These are phyloP conservation scores for Mucor indicus DNA, from an alignment of 371 early-diverging fungal genomes.

Conservation along the genomic window DNA sequence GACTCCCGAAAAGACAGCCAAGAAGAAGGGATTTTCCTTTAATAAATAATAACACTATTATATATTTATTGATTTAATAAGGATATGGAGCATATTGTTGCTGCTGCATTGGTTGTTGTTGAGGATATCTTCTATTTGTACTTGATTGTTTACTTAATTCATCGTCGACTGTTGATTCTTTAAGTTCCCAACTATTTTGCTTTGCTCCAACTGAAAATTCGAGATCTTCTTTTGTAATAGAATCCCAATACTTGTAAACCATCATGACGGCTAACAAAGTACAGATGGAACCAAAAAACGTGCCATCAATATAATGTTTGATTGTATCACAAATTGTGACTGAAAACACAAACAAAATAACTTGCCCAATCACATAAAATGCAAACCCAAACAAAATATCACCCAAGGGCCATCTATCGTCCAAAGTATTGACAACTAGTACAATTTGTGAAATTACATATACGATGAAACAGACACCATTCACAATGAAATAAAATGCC, in stretches of 20 bases:
- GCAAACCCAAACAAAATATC: constrained; percentile 73
- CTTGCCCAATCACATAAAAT: constrained; percentile 76
- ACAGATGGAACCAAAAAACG: constrained; percentile 82
- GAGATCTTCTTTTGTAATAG: constrained; percentile 90
- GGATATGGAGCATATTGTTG: no score
- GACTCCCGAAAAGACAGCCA: constrained; percentile 79
- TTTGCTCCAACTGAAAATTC: constrained; percentile 86
- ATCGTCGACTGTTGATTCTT: constrained; percentile 69
- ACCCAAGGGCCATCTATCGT: constrained; percentile 88
- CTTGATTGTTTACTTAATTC: no score
- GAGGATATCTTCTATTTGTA: constrained; percentile 21
- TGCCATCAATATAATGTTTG: constrained; percentile 87
- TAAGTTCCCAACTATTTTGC: constrained; percentile 56
- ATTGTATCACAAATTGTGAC: constrained; percentile 68
- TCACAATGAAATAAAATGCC: constrained; percentile 72
- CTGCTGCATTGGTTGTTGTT: constrained; percentile 20
- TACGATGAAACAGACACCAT: constrained; percentile 64
- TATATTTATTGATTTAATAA: no score
- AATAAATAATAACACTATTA: no score
- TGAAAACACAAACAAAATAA: constrained; percentile 66
- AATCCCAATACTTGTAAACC: constrained; percentile 95
- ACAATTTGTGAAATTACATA: constrained; percentile 80
- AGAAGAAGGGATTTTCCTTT: constrained; percentile 81
- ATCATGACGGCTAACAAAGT: constrained; percentile 89
- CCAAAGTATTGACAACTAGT: constrained; percentile 80